Base-by-base conservation (phyloP, 768 basidiomycete genomes). In the Trametes punicea region DNA sequence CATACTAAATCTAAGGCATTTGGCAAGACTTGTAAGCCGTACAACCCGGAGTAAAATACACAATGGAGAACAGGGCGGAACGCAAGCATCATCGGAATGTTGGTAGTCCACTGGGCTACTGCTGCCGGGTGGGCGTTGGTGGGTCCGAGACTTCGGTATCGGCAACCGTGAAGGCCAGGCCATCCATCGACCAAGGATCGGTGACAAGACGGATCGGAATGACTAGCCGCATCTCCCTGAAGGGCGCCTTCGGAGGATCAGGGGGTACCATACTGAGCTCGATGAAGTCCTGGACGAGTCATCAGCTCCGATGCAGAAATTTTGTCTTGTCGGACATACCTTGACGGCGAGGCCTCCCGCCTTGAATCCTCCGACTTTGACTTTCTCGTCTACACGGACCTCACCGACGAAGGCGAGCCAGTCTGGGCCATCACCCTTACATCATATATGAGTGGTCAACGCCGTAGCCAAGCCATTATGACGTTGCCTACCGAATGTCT, bases 121-220 rank as follows among this genome's bases (percentile, higher is more conserved):
- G 38, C 13, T 25, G 26, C 31, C 42, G 33, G 6, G 25, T 11
- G 6, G 57, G 57, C 2, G 57, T 53, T 1, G 57, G 36, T 1
- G 57, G 57, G 1, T 38, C 16, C 5, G 56, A 51, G 16, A 57
- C 40, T 7, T 59, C 52, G 2, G 41, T 10, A n/a, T 60, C 58
- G 4, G 39, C 44, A 26, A 56, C 29, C 9, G 65, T 63, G 18
- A 62, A 60, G 56, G 25, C 26, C 20, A 45, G 33, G 8, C 72
- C 55, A 72, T 75, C 59, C 65, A 73, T 34, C 66, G 69, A 73
- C 77, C 79, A 88, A 2, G 75, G 65, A 60, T 90, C 84, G 4
- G 88, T 89, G 6, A 80, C 78, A 9, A 90, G 71, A 11, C 80
- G 79, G 18, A 90, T 71, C 5, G 86, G 85, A n/a, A 89, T 73